Conservation (phyloP, 176 grass and related monocot genomes). For the Pharus latifolius region DNA sequence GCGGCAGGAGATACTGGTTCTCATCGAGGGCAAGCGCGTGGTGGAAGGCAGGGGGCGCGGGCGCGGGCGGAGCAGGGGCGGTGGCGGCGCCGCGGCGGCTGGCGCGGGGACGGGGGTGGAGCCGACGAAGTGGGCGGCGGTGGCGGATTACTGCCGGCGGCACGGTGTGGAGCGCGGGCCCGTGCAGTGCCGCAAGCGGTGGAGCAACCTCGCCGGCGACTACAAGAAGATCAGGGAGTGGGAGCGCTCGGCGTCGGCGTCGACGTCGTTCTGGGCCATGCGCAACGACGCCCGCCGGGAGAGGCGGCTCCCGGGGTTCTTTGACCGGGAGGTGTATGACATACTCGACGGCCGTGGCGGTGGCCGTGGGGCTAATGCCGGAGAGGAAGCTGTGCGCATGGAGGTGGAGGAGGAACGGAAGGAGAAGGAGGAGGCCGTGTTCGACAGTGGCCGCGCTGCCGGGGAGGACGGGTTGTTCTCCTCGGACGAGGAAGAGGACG, state of each 20-base stretch:
- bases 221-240: constrained; percentile 99
- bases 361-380: neutral
- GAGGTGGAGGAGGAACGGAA: constrained; percentile 3
- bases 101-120: constrained; percentile 9
- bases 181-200: constrained; percentile 93
- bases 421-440: neutral
- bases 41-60: constrained; percentile 68
- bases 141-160: constrained; percentile 71
- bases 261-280: constrained; percentile 84
- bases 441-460: neutral
- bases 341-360: constrained; percentile 55
- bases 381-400: neutral
- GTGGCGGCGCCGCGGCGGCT: neutral
- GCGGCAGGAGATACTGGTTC: constrained; percentile 95
- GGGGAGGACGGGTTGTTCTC: constrained; percentile 17
- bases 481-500: constrained; percentile 3
- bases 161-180: constrained; percentile 74
- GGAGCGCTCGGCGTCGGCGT: constrained; percentile 24
- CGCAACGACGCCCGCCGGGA: constrained; percentile 74
- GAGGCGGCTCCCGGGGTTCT: constrained; percentile 84
- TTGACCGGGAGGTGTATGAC: constrained; percentile 89
- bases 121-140: constrained; percentile 90
- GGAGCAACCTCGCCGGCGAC: constrained; percentile 96
- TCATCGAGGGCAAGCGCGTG: constrained; percentile 83
- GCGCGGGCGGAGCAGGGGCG: constrained; percentile 15